A percentile compares a stretch with the other conserved stretches of the same genome.
phyloP scores from a whole-genome alignment of 768 basidiomycete genomes.

The Mycena belliarum region DNA sequence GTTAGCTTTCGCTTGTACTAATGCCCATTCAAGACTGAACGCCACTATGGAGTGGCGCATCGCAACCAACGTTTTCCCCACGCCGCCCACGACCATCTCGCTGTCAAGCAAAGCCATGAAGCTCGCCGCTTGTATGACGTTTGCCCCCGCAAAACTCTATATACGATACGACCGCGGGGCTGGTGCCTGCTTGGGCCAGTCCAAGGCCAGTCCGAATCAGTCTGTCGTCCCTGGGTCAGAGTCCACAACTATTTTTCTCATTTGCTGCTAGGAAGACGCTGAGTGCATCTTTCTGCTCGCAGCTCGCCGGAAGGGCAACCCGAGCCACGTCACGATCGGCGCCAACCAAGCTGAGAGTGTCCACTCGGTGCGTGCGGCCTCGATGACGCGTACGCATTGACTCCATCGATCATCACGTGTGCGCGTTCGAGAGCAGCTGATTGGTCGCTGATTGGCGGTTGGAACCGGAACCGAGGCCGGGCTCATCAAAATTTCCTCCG shows the following conservation, averaged over 20 bases:
- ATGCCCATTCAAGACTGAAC: background rate
- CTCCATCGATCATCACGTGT: too few species aligned
- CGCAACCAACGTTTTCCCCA: conserved; percentile 38
- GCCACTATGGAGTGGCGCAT: conserved; percentile 30
- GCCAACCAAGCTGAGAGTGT: conserved; percentile 43
- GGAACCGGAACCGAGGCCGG: too few species aligned
- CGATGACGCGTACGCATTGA: too few species aligned
- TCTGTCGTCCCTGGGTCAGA: background rate
- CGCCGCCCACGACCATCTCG: conserved; percentile 35
- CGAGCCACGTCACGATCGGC: conserved; percentile 42
- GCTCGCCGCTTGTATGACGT: conserved; percentile 34
- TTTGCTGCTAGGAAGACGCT: conserved; percentile 31
- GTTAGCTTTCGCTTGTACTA: background rate
- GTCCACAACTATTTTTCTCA: conserved; percentile 3
- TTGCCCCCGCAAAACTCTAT: conserved; percentile 36
- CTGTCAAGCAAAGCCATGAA: conserved; percentile 37
- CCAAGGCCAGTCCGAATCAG: conserved; percentile 29
- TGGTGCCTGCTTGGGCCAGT: conserved; percentile 38
- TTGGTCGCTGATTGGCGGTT: too few species aligned
- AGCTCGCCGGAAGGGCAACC: conserved; percentile 40
- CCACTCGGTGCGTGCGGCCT: conserved; percentile 31
- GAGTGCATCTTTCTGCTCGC: conserved; percentile 43
- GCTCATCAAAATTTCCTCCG: too few species aligned
- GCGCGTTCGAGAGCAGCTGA: too few species aligned
- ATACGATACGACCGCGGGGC: conserved; percentile 41